Percentiles rank a stretch among this genome's conserved stretches.
Conservation (phyloP, 2,329 filamentous ascomycete genomes). For the Grosmannia penicillata region DNA sequence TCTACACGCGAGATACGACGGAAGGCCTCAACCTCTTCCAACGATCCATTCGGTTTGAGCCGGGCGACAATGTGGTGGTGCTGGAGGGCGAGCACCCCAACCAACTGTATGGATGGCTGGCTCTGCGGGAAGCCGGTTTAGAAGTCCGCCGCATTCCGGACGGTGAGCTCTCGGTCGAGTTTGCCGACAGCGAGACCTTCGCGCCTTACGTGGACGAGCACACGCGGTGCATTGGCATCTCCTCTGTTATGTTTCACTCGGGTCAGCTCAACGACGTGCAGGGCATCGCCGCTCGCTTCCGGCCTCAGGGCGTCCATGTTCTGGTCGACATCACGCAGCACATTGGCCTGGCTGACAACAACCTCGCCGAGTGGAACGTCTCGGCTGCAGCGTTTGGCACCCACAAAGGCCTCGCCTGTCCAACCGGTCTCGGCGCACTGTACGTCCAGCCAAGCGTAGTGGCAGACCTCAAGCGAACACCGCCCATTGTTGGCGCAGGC, state of each 20-base stretch:
- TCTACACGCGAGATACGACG: conserved; percentile 1
- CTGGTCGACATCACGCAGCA: conserved; percentile 1
- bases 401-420: conserved; percentile 1
- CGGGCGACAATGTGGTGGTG: neutral
- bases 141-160: neutral
- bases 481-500: neutral
- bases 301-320: conserved; percentile 1
- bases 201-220: neutral
- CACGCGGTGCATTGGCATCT: neutral
- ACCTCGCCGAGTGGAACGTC: neutral
- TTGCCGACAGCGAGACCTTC: conserved; percentile 1
- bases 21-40: neutral
- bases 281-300: neutral
- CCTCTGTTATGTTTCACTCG: conserved; percentile 1
- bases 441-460: neutral
- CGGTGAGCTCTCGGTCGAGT: neutral
- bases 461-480: neutral
- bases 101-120: conserved; percentile 1
- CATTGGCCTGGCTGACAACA: neutral
- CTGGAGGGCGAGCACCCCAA: neutral
- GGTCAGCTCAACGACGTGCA: conserved; percentile 1
- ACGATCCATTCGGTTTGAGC: neutral
- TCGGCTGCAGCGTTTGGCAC: neutral
- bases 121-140: neutral
- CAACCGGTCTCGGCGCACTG: neutral